Percentiles rank a stretch among this genome's conserved stretches.
phyloP scores from a whole-genome alignment of 2,329 filamentous ascomycete species.

The Pezicula neosporulosa region DNA sequence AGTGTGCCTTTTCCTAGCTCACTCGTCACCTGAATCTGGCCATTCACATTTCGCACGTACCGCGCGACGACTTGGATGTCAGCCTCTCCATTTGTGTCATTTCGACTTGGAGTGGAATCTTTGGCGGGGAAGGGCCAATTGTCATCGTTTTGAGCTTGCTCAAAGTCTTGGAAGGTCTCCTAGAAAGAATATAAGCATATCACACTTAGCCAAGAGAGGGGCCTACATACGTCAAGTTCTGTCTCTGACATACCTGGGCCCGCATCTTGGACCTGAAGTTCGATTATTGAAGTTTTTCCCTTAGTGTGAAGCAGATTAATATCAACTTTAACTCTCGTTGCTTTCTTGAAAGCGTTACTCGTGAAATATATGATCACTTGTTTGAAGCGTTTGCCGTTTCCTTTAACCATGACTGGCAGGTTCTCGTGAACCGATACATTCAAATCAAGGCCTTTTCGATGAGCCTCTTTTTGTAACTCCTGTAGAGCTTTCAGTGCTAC shows the following conservation, averaged over 20 bases:
- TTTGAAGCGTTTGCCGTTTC: conserved; percentile 11
- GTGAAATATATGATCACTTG: no score
- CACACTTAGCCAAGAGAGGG: no score
- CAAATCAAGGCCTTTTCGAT: conserved; percentile 16
- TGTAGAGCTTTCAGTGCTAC: no score
- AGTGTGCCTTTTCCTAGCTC: conserved; percentile 21
- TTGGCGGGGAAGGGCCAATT: conserved; percentile 1
- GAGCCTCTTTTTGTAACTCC: conserved; percentile 19
- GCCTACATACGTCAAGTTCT: conserved; percentile 21
- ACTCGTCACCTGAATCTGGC: conserved; percentile 17
- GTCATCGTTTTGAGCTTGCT: conserved; percentile 18
- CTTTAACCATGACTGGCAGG: conserved; percentile 17
- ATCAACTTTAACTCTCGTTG: conserved; percentile 19
- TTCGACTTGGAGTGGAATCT: no score
- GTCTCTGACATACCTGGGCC: conserved; percentile 19
- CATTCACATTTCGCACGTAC: conserved; percentile 19
- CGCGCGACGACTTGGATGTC: conserved; percentile 12
- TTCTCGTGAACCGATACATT: conserved; percentile 14
- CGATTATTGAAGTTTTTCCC: conserved; percentile 12
- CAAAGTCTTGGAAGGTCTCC: conserved; percentile 22
- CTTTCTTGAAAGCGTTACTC: conserved; percentile 20
- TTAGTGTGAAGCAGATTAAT: conserved; percentile 9
- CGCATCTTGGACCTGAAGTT: conserved; percentile 17
- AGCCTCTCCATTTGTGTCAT: no score
- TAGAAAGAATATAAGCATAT: no score